phyloP scores from a whole-genome alignment of 345 rosid species.

The Bretschneidera sinensis region DNA sequence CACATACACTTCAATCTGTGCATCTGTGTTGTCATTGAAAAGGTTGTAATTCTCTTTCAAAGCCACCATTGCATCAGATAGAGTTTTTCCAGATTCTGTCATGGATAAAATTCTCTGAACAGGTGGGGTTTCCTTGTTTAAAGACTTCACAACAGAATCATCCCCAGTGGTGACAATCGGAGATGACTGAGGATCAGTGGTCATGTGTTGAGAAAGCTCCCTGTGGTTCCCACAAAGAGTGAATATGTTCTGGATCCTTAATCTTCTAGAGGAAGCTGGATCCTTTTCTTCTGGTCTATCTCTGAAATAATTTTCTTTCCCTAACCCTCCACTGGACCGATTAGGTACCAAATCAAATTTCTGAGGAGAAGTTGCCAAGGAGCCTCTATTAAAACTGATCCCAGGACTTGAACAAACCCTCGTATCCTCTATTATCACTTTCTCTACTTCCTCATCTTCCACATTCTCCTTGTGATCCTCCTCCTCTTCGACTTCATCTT shows the following conservation, averaged over 20 bases:
- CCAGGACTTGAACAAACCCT: constrained; percentile 38
- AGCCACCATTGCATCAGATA: constrained; percentile 13
- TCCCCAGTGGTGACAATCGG: neutral
- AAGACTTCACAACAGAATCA: constrained; percentile 9
- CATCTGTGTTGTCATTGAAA: constrained; percentile 21
- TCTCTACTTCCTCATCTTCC: constrained; percentile 73
- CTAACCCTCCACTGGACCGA: neutral
- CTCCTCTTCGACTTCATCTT: constrained; percentile 61
- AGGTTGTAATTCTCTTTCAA: constrained; percentile 55
- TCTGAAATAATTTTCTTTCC: constrained; percentile 19
- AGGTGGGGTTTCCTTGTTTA: constrained; percentile 17
- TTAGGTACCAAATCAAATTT: constrained; percentile 17
- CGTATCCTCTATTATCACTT: constrained; percentile 74
- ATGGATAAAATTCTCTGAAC: constrained; percentile 1
- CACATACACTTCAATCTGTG: constrained; percentile 45
- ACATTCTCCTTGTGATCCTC: constrained; percentile 20
- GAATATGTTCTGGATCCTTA: constrained; percentile 81
- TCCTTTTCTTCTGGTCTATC: constrained; percentile 28
- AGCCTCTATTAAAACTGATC: constrained; percentile 10
- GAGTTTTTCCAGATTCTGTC: constrained; percentile 11
- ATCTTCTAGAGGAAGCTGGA: constrained; percentile 46
- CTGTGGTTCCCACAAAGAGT: constrained; percentile 94
- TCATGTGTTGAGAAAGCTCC: constrained; percentile 65
- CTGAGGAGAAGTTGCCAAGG: constrained; percentile 22
- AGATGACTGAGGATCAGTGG: constrained; percentile 17